A percentile compares a stretch with the other conserved stretches of the same genome.
These are phyloP conservation scores for Neurospora sp. DNA, from an alignment of 495 filamentous ascomycete genomes.

Conservation along the genomic window DNA sequence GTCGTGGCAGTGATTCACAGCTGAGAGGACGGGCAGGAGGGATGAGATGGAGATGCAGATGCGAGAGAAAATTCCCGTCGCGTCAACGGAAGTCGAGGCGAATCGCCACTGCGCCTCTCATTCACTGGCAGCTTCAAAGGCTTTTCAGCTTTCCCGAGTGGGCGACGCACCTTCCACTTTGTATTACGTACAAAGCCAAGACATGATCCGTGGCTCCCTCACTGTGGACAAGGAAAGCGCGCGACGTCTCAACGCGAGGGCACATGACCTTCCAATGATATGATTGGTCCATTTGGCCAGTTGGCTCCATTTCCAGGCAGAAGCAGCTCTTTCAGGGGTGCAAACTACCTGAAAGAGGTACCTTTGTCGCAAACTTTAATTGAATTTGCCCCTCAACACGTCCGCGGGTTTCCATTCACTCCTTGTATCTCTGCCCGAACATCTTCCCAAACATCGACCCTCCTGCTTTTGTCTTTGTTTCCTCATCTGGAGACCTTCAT, in stretches of 20 bases:
- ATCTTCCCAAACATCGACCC: background rate
- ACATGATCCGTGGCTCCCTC: background rate
- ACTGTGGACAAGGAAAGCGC: slow-evolving; percentile 1
- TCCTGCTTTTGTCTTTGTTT: background rate
- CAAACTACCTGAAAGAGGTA: slow-evolving; percentile 4
- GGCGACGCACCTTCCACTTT: background rate
- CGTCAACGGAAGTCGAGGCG: background rate
- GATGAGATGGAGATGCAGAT: background rate
- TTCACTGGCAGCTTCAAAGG: background rate
- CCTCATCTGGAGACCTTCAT: background rate
- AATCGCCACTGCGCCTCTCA: background rate
- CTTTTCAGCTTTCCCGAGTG: background rate
- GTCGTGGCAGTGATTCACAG: background rate
- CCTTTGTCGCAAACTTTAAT: slow-evolving; percentile 20
- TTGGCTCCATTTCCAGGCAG: slow-evolving; percentile 5
- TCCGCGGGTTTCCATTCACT: slow-evolving; percentile 4
- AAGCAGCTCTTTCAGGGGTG: slow-evolving; percentile 3
- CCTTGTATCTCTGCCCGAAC: background rate
- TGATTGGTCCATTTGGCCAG: background rate
- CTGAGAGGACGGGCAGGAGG: background rate
- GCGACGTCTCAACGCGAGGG: slow-evolving; percentile 17
- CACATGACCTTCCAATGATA: slow-evolving; percentile 14
- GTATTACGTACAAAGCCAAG: background rate
- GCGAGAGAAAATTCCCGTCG: background rate
- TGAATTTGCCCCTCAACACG: slow-evolving; percentile 23